Conservation (phyloP, 345 rosid species). For the Eucalyptus marginata region DNA sequence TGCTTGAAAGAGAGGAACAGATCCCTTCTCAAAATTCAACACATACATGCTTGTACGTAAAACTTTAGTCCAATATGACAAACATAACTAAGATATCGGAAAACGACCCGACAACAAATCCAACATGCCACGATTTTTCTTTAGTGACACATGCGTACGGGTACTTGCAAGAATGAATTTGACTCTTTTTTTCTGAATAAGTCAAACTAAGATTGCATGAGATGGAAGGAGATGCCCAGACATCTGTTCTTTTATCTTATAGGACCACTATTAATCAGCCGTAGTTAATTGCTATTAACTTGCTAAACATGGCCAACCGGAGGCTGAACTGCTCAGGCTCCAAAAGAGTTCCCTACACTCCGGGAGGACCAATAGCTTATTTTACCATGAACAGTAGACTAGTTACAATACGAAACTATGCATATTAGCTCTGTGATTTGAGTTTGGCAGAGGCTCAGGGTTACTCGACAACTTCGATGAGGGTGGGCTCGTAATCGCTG, state of each 20-base stretch:
- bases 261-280: not conserved
- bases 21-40: not conserved
- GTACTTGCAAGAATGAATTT: not conserved
- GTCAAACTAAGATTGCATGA: not conserved
- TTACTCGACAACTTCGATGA: constrained; percentile 56
- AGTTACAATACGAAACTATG: not conserved
- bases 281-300: not conserved
- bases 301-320: not conserved
- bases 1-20: not conserved
- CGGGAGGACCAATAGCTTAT: not conserved
- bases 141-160: not conserved
- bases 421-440: not conserved
- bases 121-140: not conserved
- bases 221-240: not conserved
- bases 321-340: not conserved
- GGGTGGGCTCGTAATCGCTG: constrained; percentile 74
- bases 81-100: not conserved
- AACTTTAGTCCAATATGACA: not conserved
- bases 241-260: not conserved
- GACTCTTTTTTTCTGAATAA: not conserved
- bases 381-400: not conserved
- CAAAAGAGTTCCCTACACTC: not conserved
- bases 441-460: not conserved
- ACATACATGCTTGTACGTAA: not conserved
- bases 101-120: not conserved